Base-by-base conservation (phyloP, 2,329 filamentous ascomycete genomes). In the Ophiocordyceps polyrhachis-furcata region DNA sequence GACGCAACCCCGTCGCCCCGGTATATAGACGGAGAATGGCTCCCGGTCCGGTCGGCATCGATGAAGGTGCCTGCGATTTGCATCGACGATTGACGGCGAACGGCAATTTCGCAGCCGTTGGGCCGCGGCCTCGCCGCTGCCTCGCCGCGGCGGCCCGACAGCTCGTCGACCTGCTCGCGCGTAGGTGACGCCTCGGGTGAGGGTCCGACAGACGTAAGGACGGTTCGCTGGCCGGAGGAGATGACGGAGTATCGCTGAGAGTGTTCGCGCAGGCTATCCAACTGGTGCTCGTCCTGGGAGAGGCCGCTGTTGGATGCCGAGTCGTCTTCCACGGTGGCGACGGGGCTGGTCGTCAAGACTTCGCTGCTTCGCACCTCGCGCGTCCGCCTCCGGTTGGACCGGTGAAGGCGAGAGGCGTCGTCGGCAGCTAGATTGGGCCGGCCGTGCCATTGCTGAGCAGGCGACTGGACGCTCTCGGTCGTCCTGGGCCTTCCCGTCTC, bases 181-280 rank as follows among this genome's bases (percentile, higher is more conserved):
- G 66, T 67, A 0, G 76, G 76, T 1, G 76, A 79, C 46, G 63
- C 67, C 15, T 71, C 64, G 2, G 73, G 71, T 0, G 76, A 79
- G 1, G 74, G 77, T 28, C 64, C 68, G 17, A 69, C 66, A 0
- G 76, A 79, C 2, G 75, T 79, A 8, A 77, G 54, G 23, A 74
- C 60, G 3, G 76, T 80, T 47, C 72, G 66, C 53, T 79, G 74
- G 7, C 72, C 71, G 5, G 73, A 76, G 2, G 76, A 80, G 37
- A 76, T 64, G 49, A 68, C 72, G 0, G 76, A 80, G 5, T 76
- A 63, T 6, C 76, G 68, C 49, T 76, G 68, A 2, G 65, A 63
- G 53, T 68, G 73, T 41, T 78, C 71, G 25, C 74, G 65, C 21
- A 79, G 58, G 44, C 56, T 71, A 14, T 81, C 74, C 6, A 79